phyloP scores from a whole-genome alignment of 176 grass and related monocot genomes.

The Miscanthus lutarioriparius region DNA sequence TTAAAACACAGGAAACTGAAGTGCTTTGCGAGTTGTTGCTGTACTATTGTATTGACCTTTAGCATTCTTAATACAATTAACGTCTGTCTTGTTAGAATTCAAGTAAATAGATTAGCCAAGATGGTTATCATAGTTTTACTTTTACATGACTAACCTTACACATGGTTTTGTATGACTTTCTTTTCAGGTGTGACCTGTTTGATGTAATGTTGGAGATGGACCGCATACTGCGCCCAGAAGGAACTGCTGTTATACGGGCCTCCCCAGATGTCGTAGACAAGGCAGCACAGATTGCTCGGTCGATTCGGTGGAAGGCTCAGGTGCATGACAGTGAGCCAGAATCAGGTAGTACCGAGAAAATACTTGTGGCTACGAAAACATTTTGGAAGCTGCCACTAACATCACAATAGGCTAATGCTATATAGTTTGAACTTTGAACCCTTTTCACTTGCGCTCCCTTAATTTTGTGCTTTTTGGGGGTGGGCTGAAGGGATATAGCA shows the following conservation, averaged over 20 bases:
- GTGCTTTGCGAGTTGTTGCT: background rate
- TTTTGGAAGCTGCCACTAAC: slow-evolving; percentile 75
- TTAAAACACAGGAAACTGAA: background rate
- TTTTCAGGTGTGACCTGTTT: slow-evolving; percentile 77
- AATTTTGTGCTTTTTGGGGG: slow-evolving; percentile 36
- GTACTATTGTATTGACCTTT: slow-evolving; percentile 3
- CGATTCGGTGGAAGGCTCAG: slow-evolving; percentile 64
- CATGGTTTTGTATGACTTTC: background rate
- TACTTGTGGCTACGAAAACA: slow-evolving; percentile 82
- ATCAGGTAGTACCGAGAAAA: slow-evolving; percentile 58
- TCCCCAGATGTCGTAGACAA: slow-evolving; percentile 61
- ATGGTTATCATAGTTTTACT: background rate
- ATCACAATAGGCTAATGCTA: slow-evolving; percentile 33
- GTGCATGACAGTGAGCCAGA: slow-evolving; percentile 69
- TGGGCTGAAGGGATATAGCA: background rate
- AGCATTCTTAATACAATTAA: background rate
- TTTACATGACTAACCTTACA: slow-evolving; percentile 3
- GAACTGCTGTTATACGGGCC: slow-evolving; percentile 75
- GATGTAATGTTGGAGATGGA: slow-evolving; percentile 98
- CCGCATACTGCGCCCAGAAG: slow-evolving; percentile 86
- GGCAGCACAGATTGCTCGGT: slow-evolving; percentile 56
- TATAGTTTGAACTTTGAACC: slow-evolving; percentile 22
- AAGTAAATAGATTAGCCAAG: background rate
- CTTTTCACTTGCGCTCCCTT: slow-evolving; percentile 8
- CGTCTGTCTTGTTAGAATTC: background rate